Conservation (phyloP, 352 stramenopile genomes). For the Pythium guiyangense region DNA sequence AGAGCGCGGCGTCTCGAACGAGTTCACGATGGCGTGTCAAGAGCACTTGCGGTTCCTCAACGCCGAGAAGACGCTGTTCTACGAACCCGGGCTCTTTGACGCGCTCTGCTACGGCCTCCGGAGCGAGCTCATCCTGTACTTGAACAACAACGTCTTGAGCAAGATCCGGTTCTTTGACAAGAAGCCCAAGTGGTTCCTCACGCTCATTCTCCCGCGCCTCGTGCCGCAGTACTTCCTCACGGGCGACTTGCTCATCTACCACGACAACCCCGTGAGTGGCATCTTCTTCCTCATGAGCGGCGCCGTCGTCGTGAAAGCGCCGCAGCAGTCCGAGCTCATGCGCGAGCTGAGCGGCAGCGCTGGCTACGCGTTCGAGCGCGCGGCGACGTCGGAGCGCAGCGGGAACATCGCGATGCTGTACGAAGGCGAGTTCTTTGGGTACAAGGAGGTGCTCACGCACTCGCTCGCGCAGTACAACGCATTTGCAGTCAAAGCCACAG, state of each 20-base stretch:
- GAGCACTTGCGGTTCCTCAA: slow-evolving; percentile 74
- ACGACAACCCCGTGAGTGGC: slow-evolving; percentile 59
- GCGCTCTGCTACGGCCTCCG: slow-evolving; percentile 60
- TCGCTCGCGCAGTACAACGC: slow-evolving; percentile 59
- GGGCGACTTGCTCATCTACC: slow-evolving; percentile 68
- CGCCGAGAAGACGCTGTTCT: slow-evolving; percentile 64
- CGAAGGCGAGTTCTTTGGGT: slow-evolving; percentile 74
- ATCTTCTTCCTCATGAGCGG: slow-evolving; percentile 79
- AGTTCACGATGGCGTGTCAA: slow-evolving; percentile 67
- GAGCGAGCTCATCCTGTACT: slow-evolving; percentile 58
- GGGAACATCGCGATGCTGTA: slow-evolving; percentile 61
- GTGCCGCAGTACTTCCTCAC: slow-evolving; percentile 67
- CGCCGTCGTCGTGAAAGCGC: slow-evolving; percentile 42
- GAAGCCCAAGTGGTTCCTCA: slow-evolving; percentile 82
- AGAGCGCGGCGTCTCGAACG: slow-evolving; percentile 60
- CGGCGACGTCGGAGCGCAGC: slow-evolving; percentile 19
- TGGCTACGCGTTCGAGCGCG: slow-evolving; percentile 6
- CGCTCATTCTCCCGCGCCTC: slow-evolving; percentile 54
- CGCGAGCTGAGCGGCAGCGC: not conserved
- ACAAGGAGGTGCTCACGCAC: slow-evolving; percentile 68
- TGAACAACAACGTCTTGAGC: slow-evolving; percentile 51
- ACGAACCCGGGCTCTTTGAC: slow-evolving; percentile 55
- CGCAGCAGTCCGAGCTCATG: slow-evolving; percentile 6
- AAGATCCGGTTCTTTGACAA: slow-evolving; percentile 82
- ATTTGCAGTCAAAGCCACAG: slow-evolving; percentile 51